Evolutionary conservation across 148 eudicot genomes (phyloP), one percentile per base, ranked within the genome.

Genomic region (Camellia granthamiana): DNA sequence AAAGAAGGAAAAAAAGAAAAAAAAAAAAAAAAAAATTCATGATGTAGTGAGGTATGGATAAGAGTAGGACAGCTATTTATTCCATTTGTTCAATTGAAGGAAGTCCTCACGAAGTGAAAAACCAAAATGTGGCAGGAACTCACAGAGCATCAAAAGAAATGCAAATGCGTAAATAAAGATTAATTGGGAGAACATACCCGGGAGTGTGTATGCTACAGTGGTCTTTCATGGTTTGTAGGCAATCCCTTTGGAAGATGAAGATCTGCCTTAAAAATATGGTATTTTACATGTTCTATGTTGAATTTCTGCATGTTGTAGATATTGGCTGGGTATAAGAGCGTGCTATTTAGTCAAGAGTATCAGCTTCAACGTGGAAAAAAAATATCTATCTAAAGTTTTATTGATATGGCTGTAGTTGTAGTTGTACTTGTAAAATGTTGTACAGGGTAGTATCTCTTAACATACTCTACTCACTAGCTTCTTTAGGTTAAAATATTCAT

Each of bases 81-180:
- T 68, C 56, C 54, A 66, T 67, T 41, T 21, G 10, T 3, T 52
- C 19, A 23, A 5, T 41, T 42, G 60, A 56, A 43, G 42, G 43
- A 58, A 58, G 38, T 46, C 19, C 61, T 72, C 60, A 72, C 71
- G 54, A 74, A 52, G 70, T 80, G 46, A 69, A 74, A 66, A 64
- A 18, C 23, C 42, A 16, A 69, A 55, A 19, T 63, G 58, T 83
- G 83, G 81, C 93, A 94, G 98, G 98, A 94, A 47, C 97, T 94
- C 62, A 85, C 86, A n/a, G 97, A 94, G 88, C 91, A 87, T 74
- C 94, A 94, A 85, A 91, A 89, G 92, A 92, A 85, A 16, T 92
- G 98, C 90, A 94, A 77, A 78, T 94, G 97, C 88, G 9, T 60
- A 64, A 77, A 66, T 41, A 88, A 82, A 79, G 85, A 88, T 67